These are phyloP conservation scores for Ceratobasidium sp. DNA, from an alignment of 1,284 basidiomycete species.

Conservation along the genomic window DNA sequence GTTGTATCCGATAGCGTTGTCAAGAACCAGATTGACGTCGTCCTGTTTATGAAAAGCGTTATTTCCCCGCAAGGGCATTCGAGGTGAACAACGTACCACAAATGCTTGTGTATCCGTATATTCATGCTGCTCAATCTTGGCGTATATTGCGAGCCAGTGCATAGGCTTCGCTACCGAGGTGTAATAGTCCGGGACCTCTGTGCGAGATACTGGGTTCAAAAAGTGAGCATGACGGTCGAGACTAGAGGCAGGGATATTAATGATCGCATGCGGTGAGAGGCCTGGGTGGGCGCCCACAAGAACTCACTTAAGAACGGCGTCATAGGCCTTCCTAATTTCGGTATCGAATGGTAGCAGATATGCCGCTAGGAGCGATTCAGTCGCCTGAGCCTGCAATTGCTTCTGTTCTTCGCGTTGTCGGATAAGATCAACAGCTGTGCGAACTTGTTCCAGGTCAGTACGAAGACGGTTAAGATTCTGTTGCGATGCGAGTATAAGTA, in stretches of 20 bases:
- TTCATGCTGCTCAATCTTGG: conserved; percentile 79
- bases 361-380: conserved; percentile 75
- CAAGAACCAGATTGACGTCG: conserved; percentile 84
- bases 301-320: conserved; percentile 77
- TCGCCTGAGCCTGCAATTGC: conserved; percentile 75
- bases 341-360: conserved; percentile 77
- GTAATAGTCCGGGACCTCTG: conserved; percentile 92
- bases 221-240: conserved; percentile 82
- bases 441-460: conserved; percentile 82
- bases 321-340: conserved; percentile 73
- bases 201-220: conserved; percentile 81
- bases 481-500: conserved; percentile 42
- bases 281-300: background rate
- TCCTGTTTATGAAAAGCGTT: conserved; percentile 62
- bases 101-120: conserved; percentile 85
- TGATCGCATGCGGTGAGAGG: background rate
- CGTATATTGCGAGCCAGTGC: conserved; percentile 87
- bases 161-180: conserved; percentile 89
- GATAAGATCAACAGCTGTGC: conserved; percentile 76
- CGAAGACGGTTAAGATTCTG: conserved; percentile 80
- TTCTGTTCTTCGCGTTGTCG: conserved; percentile 89
- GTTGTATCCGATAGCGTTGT: conserved; percentile 93
- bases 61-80: background rate
- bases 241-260: conserved; percentile 59
- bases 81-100: conserved; percentile 64